phyloP scores from a whole-genome alignment of 2,329 filamentous ascomycete genomes.

The Aurifilum marmelostoma region DNA sequence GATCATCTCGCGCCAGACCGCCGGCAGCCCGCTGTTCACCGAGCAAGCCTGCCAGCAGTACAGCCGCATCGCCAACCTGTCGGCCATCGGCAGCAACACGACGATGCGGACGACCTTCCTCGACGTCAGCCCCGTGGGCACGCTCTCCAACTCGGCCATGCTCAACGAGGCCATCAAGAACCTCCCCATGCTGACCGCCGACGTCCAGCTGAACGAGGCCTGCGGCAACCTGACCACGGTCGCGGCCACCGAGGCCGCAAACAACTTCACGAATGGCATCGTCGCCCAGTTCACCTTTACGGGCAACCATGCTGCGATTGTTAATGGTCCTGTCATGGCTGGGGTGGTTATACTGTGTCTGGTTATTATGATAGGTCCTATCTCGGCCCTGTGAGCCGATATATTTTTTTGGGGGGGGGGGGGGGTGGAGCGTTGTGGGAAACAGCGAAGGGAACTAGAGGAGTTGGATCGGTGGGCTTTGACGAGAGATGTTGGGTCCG shows the following conservation, averaged over 20 bases:
- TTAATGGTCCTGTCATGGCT: conserved; percentile 14
- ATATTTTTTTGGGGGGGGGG: not conserved
- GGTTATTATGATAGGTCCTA: not conserved
- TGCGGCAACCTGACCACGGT: conserved; percentile 51
- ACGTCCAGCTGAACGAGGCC: conserved; percentile 45
- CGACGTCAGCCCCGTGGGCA: conserved; percentile 47
- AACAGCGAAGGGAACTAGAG: not conserved
- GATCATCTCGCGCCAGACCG: conserved; percentile 20
- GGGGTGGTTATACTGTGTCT: conserved; percentile 10
- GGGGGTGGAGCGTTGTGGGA: not conserved
- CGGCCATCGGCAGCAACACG: conserved; percentile 48
- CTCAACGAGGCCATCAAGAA: conserved; percentile 46
- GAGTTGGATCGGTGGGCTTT: not conserved
- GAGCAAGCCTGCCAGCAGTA: conserved; percentile 45
- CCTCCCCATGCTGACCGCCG: conserved; percentile 42
- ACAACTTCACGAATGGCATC: conserved; percentile 48
- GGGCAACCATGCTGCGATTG: conserved; percentile 6
- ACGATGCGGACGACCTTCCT: conserved; percentile 51
- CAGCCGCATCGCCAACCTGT: conserved; percentile 49
- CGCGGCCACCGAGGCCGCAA: conserved; percentile 47
- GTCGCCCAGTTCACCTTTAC: conserved; percentile 39
- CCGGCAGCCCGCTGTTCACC: conserved; percentile 4
- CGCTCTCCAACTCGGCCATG: conserved; percentile 42
- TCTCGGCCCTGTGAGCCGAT: conserved; percentile 14
- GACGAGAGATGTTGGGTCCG: not conserved